These are phyloP conservation scores for Candida xiaguanensis DNA, from an alignment of 805 yeast species.

Conservation along the genomic window DNA sequence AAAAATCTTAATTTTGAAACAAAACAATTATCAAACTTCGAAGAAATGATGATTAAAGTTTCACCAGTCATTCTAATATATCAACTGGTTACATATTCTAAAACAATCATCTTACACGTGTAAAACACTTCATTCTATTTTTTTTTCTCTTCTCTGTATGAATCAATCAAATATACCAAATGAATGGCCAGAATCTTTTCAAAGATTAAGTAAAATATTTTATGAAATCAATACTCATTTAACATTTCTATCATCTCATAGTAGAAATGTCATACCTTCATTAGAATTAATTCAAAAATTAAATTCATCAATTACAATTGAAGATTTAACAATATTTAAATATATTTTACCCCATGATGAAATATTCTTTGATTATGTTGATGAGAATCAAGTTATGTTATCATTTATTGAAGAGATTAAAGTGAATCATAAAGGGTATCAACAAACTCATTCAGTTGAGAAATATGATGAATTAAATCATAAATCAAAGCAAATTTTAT, in stretches of 20 bases:
- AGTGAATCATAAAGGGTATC: constrained; percentile 33
- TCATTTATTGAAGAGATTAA: constrained; percentile 43
- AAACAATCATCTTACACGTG: neutral
- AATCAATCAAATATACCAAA: constrained; percentile 2
- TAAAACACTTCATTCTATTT: neutral
- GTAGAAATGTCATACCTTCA: constrained; percentile 30
- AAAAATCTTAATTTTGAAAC: neutral
- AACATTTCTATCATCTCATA: constrained; percentile 36
- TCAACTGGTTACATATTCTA: too few relatives aligned
- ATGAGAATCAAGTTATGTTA: constrained; percentile 60
- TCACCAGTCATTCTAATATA: too few relatives aligned
- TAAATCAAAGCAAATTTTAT: constrained; percentile 35
- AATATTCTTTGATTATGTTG: constrained; percentile 65
- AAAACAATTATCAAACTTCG: too few relatives aligned
- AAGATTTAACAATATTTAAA: constrained; percentile 64
- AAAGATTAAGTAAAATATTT: constrained; percentile 18
- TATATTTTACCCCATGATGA: constrained; percentile 66
- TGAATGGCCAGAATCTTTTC: constrained; percentile 12
- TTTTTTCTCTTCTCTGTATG: neutral
- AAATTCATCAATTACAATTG: constrained; percentile 27
- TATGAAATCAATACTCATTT: constrained; percentile 34
- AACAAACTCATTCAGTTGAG: constrained; percentile 23
- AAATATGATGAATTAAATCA: constrained; percentile 52
- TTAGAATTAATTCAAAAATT: constrained; percentile 28
- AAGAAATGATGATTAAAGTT: too few relatives aligned